Evolutionary conservation across 352 stramenopile genomes (phyloP).

Genomic region (Aphanomyces invadans): DNA sequence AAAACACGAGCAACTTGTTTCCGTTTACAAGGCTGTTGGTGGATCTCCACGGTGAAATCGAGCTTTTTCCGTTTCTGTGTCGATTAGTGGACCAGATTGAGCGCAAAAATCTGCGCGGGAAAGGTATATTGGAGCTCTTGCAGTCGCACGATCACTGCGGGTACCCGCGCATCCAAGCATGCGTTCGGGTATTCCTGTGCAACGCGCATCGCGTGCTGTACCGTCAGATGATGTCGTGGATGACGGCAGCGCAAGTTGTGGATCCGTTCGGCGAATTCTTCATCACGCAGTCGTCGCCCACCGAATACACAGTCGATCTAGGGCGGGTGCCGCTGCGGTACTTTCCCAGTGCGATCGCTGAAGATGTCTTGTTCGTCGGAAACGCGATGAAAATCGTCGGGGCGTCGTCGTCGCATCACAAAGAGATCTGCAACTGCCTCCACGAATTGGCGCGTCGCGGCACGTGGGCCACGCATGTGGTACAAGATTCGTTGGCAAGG

Average conservation of each 20-base stretch:
- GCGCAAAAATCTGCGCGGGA: not conserved
- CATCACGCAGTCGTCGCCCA: constrained; percentile 29
- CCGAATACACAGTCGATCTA: constrained; percentile 8
- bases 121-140: constrained; percentile 13
- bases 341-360: constrained; percentile 3
- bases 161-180: not conserved
- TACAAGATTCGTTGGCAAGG: constrained; percentile 28
- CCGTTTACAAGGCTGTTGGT: not conserved
- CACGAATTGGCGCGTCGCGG: constrained; percentile 7
- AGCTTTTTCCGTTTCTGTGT: constrained; percentile 4
- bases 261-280: constrained; percentile 76
- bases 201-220: constrained; percentile 36
- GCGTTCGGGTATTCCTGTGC: not conserved
- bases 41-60: not conserved
- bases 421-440: constrained; percentile 38
- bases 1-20: not conserved
- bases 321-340: constrained; percentile 14
- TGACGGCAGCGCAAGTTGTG: constrained; percentile 52
- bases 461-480: not conserved
- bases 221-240: constrained; percentile 78
- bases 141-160: constrained; percentile 4
- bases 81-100: constrained; percentile 4
- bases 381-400: constrained; percentile 49
- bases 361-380: constrained; percentile 24
- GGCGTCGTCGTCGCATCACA: constrained; percentile 53